Evolutionary conservation across 192 early-diverging fungal genomes (phyloP).

Genomic region (Podila horticola): DNA sequence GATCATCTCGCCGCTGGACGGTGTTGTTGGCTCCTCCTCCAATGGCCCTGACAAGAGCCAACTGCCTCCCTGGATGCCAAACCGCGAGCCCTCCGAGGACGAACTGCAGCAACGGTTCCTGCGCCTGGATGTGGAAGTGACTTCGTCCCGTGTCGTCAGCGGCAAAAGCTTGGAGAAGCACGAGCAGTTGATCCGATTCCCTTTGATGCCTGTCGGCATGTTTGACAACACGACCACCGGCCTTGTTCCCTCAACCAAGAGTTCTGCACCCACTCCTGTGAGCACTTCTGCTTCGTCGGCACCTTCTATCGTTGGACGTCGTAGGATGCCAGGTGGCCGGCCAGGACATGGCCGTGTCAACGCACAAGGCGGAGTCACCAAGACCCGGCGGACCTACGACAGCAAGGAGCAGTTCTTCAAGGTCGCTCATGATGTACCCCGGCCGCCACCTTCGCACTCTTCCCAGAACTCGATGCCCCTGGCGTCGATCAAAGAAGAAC

Average conservation of each 20-base stretch:
- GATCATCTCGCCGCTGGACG: conserved; percentile 41
- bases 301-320: not conserved
- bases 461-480: conserved; percentile 14
- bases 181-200: conserved; percentile 48
- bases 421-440: conserved; percentile 6
- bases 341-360: conserved; percentile 22
- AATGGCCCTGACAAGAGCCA: conserved; percentile 17
- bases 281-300: not conserved
- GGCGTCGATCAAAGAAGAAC: conserved; percentile 44
- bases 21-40: conserved; percentile 16
- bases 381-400: conserved; percentile 35
- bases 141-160: conserved; percentile 65
- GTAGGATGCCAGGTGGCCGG: conserved; percentile 3
- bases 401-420: conserved; percentile 18
- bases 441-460: conserved; percentile 2
- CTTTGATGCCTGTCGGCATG: conserved; percentile 35
- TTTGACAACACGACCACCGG: conserved; percentile 43
- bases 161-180: conserved; percentile 38
- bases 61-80: conserved; percentile 51
- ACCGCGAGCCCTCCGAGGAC: conserved; percentile 20
- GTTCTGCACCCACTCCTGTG: conserved; percentile 18
- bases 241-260: conserved; percentile 13
- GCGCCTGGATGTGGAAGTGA: conserved; percentile 79
- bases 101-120: conserved; percentile 64
- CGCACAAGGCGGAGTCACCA: conserved; percentile 27